These are phyloP conservation scores for Colletotrichum sp. DNA, from an alignment of 2,329 filamentous ascomycete species.

Conservation along the genomic window DNA sequence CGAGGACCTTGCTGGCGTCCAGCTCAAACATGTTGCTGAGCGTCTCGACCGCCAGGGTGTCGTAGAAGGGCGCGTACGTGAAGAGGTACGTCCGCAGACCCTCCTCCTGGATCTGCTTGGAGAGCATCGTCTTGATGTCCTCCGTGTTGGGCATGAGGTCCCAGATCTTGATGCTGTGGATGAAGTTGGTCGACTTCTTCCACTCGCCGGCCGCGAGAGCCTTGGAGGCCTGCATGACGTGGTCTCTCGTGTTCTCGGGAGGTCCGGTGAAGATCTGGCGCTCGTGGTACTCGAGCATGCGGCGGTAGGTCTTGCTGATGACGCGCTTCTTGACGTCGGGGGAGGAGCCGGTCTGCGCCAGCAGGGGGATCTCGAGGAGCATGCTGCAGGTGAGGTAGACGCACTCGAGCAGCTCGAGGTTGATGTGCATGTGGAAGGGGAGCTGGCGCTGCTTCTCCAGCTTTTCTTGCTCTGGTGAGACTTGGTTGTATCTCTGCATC, in stretches of 20 bases:
- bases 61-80: slow-evolving; percentile 99
- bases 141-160: slow-evolving; percentile 93
- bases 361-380: slow-evolving; percentile 96
- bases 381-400: slow-evolving; percentile 99
- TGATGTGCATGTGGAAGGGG: slow-evolving; percentile 99
- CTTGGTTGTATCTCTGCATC: slow-evolving; percentile 95
- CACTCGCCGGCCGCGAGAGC: slow-evolving; percentile 96
- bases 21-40: slow-evolving; percentile 96
- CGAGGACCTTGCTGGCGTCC: slow-evolving; percentile 86
- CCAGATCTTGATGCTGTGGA: slow-evolving; percentile 99
- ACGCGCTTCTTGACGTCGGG: slow-evolving; percentile 97
- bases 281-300: slow-evolving; percentile 99
- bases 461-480: slow-evolving; percentile 96
- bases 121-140: slow-evolving; percentile 96
- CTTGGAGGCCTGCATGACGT: slow-evolving; percentile 99
- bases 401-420: slow-evolving; percentile 96
- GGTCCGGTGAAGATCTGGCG: slow-evolving; percentile 98
- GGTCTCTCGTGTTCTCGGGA: slow-evolving; percentile 97
- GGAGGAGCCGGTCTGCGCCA: slow-evolving; percentile 95
- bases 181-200: slow-evolving; percentile 94
- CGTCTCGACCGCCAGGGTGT: slow-evolving; percentile 87
- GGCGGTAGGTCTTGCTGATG: slow-evolving; percentile 99
- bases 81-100: slow-evolving; percentile 98
- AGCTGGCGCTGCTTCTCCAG: slow-evolving; percentile 96
- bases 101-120: slow-evolving; percentile 98